A percentile compares a stretch with the other conserved stretches of the same genome.
phyloP scores from a whole-genome alignment of 371 early-diverging fungal species.

The Massospora cicadina region DNA sequence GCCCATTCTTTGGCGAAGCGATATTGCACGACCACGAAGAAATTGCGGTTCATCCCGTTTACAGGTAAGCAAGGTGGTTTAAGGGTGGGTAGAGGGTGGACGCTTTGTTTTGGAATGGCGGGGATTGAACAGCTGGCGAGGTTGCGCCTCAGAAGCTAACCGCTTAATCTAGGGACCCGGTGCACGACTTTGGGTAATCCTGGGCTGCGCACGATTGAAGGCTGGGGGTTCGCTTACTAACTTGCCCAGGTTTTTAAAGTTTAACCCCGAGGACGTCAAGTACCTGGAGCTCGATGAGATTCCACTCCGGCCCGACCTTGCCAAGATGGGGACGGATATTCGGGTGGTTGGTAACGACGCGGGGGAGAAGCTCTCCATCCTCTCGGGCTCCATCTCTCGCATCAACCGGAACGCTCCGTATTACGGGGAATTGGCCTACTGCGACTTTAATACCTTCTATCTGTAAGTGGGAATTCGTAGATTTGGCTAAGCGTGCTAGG shows the following conservation, averaged over 20 bases:
- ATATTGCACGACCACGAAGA: slow-evolving; percentile 76
- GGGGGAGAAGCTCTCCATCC: slow-evolving; percentile 59
- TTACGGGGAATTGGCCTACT: slow-evolving; percentile 43
- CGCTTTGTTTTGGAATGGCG: no score
- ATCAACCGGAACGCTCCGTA: slow-evolving; percentile 57
- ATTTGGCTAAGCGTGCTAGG: not conserved
- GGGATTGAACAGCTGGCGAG: not conserved
- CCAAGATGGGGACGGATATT: slow-evolving; percentile 61
- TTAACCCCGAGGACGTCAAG: slow-evolving; percentile 52
- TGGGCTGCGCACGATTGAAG: no score
- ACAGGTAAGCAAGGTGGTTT: slow-evolving; percentile 25
- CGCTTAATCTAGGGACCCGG: slow-evolving; percentile 30
- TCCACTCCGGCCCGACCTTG: slow-evolving; percentile 44
- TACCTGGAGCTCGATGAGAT: slow-evolving; percentile 51
- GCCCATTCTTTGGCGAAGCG: slow-evolving; percentile 66
- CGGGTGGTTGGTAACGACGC: slow-evolving; percentile 72
- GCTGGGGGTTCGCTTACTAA: no score
- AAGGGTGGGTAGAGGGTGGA: no score
- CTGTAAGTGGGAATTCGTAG: slow-evolving; percentile 2
- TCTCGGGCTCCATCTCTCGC: slow-evolving; percentile 57
- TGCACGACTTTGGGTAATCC: slow-evolving; percentile 81
- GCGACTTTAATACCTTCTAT: slow-evolving; percentile 26
- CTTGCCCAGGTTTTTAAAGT: slow-evolving; percentile 47
- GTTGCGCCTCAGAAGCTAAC: not conserved
- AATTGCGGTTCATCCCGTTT: slow-evolving; percentile 57